Evolutionary conservation across 768 basidiomycete genomes (phyloP), one percentile per base, ranked within the genome.

Genomic region (Boletus insuetus): DNA sequence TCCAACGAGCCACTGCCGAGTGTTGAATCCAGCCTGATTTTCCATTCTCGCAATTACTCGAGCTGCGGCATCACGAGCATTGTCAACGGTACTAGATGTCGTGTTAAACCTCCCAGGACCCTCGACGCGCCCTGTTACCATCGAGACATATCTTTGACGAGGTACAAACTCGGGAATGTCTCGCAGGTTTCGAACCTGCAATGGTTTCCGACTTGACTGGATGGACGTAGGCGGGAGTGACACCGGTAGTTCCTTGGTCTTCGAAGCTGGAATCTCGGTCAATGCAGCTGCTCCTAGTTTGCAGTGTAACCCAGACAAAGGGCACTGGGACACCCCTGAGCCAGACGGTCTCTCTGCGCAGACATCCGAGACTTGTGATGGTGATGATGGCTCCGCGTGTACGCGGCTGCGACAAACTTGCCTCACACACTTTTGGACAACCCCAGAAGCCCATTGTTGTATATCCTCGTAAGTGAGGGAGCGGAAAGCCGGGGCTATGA

Each of bases 131-230:
- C 32, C 35, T n/a, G 49, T 17, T 20, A 40, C 20, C 17, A 37
- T 44, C 42, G 49, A 37, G 16, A 31, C 31, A 9, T 38, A 52
- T 48, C 54, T 55, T 37, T 59, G 67, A 17, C 62, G 56, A 54
- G 67, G 66, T 14, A 69, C 54, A 44, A 69, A 69, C 38, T 69
- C 64, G 46, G 62, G 67, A 48, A 67, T 55, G 51, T 59, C 62
- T 17, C 51, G 56, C 20, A 59, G 5, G 43, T 55, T 55, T 11
- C 58, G 64, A 37, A 29, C 35, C 1, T 39, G 43, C 35, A 53
- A 22, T 12, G 46, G 51, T 34, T 54, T 58, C 22, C 39, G 51
- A 37, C 13, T 17, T 12, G 55, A 46, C 17, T 14, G 20, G 38
- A 14, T 39, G 26, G 26, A 29, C 5, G 39, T 46, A 17, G 51